These are phyloP conservation scores for Decorospora gaudefroyi DNA, from an alignment of 2,329 filamentous ascomycete species.

Conservation along the genomic window DNA sequence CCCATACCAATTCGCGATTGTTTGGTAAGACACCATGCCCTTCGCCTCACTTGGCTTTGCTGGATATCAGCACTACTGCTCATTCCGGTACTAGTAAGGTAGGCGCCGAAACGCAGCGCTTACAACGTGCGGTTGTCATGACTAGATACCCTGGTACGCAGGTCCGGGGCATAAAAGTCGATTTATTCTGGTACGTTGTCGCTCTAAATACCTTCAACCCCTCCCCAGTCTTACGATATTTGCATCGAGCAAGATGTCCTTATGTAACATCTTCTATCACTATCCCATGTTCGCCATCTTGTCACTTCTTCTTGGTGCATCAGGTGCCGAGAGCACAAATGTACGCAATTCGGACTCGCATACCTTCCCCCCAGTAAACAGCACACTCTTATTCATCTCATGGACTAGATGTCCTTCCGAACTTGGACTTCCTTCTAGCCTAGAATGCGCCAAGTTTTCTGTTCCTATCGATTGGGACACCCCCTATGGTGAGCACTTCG, in stretches of 20 bases:
- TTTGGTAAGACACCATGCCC: neutral
- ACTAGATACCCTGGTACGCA: slow-evolving; percentile 1
- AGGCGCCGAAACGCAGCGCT: neutral
- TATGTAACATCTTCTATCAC: too few species aligned
- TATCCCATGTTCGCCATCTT: neutral
- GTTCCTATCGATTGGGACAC: slow-evolving; percentile 44
- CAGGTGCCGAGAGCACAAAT: neutral
- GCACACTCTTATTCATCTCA: neutral
- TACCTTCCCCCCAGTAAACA: slow-evolving; percentile 3
- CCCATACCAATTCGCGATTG: neutral
- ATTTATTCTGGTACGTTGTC: too few species aligned
- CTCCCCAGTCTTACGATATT: too few species aligned
- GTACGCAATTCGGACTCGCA: neutral
- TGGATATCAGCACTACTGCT: slow-evolving; percentile 3
- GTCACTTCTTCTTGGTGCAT: neutral
- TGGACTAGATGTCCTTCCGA: slow-evolving; percentile 7
- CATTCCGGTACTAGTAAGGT: neutral
- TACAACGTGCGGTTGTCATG: neutral
- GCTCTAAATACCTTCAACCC: too few species aligned
- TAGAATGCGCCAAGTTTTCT: slow-evolving; percentile 27
- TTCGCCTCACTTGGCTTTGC: neutral
- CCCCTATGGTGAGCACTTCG: slow-evolving; percentile 34
- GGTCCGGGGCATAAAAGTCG: neutral
- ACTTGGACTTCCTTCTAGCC: slow-evolving; percentile 3
- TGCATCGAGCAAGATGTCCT: too few species aligned